These are phyloP conservation scores for Quercus dentata DNA, from an alignment of 306 rosid genomes.

Conservation along the genomic window DNA sequence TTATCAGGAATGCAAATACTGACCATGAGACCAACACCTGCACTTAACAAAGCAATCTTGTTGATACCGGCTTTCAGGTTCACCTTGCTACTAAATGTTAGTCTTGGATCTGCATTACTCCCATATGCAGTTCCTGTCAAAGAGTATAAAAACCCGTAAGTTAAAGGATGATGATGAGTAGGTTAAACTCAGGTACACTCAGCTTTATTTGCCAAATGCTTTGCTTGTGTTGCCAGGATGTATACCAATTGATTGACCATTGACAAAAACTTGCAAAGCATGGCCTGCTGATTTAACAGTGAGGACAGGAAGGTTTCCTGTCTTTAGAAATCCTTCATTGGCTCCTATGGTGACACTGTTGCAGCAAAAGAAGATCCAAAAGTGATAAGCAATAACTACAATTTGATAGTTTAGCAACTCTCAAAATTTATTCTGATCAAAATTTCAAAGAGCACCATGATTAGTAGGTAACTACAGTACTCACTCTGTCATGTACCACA, in stretches of 20 bases:
- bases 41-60: constrained; percentile 82
- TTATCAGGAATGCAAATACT: constrained; percentile 23
- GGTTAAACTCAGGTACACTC: background rate
- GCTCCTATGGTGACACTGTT: constrained; percentile 67
- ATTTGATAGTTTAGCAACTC: background rate
- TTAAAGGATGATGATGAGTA: background rate
- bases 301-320: constrained; percentile 60
- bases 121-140: constrained; percentile 69
- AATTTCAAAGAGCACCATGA: background rate
- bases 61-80: constrained; percentile 67
- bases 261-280: constrained; percentile 83
- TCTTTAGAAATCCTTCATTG: constrained; percentile 62
- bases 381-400: constrained; percentile 18
- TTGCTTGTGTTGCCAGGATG: background rate
- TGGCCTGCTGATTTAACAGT: constrained; percentile 83
- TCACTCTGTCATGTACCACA: constrained; percentile 99
- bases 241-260: constrained; percentile 80
- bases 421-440: background rate
- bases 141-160: constrained; percentile 8
- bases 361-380: constrained; percentile 9
- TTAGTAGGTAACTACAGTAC: constrained; percentile 23
- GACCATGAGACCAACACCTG: constrained; percentile 87
- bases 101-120: constrained; percentile 41
- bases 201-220: background rate
- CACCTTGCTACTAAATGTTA: constrained; percentile 55